Evolutionary conservation across 495 filamentous ascomycete species (phyloP).

Genomic region (Lophium mytilinum): DNA sequence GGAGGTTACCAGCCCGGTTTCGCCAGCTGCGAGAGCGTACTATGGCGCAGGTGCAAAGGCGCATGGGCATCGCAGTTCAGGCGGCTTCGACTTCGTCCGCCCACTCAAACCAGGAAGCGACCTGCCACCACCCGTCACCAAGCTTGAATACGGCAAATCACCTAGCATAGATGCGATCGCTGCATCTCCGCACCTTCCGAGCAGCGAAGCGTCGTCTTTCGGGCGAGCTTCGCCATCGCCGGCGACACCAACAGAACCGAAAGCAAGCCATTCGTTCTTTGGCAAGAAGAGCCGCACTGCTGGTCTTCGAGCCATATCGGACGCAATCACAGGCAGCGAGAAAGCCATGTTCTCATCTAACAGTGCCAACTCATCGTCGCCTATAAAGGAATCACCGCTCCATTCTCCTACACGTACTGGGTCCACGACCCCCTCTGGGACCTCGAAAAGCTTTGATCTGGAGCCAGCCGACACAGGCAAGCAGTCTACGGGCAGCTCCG

Average conservation of each 20-base stretch:
- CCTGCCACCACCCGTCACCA: conserved; percentile 54
- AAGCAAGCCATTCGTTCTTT: conserved; percentile 24
- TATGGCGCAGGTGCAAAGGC: conserved; percentile 42
- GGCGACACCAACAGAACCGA: neutral
- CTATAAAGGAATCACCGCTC: conserved; percentile 56
- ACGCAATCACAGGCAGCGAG: conserved; percentile 60
- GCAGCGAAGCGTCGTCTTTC: conserved; percentile 44
- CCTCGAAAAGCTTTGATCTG: conserved; percentile 68
- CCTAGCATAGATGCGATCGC: conserved; percentile 40
- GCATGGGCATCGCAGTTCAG: conserved; percentile 17
- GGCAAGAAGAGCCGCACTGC: conserved; percentile 34
- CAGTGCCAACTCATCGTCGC: conserved; percentile 43
- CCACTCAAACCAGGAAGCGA: conserved; percentile 45
- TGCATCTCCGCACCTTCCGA: conserved; percentile 41
- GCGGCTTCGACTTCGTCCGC: conserved; percentile 23
- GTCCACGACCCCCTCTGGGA: conserved; percentile 78
- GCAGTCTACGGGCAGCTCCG: conserved; percentile 21
- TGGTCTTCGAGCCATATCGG: conserved; percentile 73
- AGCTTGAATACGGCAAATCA: conserved; percentile 49
- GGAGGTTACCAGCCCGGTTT: conserved; percentile 33
- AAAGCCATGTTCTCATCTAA: conserved; percentile 43
- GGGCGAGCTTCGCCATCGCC: conserved; percentile 42
- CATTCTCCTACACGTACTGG: conserved; percentile 67
- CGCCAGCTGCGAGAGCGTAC: conserved; percentile 37
- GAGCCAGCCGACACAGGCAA: conserved; percentile 60